Conservation (phyloP, 2,329 filamentous ascomycete genomes). For the Aspergillus luchuensis region DNA sequence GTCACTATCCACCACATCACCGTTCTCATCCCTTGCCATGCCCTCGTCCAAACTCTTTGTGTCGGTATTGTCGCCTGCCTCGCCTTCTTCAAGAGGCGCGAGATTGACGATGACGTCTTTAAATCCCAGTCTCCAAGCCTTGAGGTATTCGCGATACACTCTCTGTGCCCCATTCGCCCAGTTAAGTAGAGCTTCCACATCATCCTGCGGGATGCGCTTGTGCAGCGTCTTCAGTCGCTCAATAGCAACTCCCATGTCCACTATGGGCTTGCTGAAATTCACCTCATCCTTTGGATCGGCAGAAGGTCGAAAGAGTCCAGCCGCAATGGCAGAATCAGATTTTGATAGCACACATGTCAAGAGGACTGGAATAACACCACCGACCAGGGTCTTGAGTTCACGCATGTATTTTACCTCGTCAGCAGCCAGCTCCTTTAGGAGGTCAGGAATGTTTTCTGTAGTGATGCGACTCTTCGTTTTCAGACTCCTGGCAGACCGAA, state of each 20-base stretch:
- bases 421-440: constrained; percentile 76
- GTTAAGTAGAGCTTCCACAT: constrained; percentile 69
- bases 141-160: constrained; percentile 82
- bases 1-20: constrained; percentile 67
- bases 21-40: constrained; percentile 60
- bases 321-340: constrained; percentile 63
- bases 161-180: constrained; percentile 81
- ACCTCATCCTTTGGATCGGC: constrained; percentile 57
- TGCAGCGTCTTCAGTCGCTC: constrained; percentile 82
- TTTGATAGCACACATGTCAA: constrained; percentile 80
- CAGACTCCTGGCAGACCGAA: constrained; percentile 76
- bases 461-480: constrained; percentile 69
- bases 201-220: constrained; percentile 73
- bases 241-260: constrained; percentile 88
- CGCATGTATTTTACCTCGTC: constrained; percentile 88
- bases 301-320: constrained; percentile 67
- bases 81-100: constrained; percentile 70
- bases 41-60: constrained; percentile 56
- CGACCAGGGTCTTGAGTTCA: constrained; percentile 88
- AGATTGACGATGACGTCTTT: constrained; percentile 93
- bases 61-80: constrained; percentile 47
- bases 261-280: constrained; percentile 78
- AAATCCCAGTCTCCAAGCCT: constrained; percentile 89
- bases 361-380: constrained; percentile 91
- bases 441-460: constrained; percentile 70